Evolutionary conservation across 768 basidiomycete genomes (phyloP).

Genomic region (Paxillus involutus): DNA sequence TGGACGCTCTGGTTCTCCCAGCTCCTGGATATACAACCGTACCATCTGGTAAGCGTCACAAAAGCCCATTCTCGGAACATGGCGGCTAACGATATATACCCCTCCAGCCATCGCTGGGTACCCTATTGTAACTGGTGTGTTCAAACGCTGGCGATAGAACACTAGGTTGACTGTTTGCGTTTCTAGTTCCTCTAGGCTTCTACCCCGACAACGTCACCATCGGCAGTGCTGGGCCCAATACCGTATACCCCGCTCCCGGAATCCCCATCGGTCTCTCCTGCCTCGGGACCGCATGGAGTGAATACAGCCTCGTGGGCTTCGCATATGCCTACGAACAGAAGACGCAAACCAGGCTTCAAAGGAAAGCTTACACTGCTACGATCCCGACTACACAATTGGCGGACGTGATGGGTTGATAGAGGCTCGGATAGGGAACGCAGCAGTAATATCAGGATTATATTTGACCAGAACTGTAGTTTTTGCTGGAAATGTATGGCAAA

Average conservation of each 20-base stretch:
- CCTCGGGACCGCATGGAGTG: conserved; percentile 44
- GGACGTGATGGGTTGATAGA: conserved; percentile 27
- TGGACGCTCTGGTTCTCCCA: conserved; percentile 54
- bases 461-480: no score
- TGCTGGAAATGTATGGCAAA: no score
- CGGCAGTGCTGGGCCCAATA: conserved; percentile 34
- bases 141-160: neutral
- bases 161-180: neutral
- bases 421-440: no score
- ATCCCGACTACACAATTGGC: conserved; percentile 54
- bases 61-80: neutral
- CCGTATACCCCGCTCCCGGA: conserved; percentile 37
- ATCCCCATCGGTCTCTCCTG: conserved; percentile 43
- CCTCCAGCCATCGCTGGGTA: conserved; percentile 35
- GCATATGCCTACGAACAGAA: conserved; percentile 53
- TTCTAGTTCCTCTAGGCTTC: conserved; percentile 39
- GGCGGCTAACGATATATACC: neutral
- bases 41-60: conserved; percentile 15
- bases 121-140: conserved; percentile 32
- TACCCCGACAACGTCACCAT: conserved; percentile 32
- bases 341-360: conserved; percentile 50
- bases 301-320: conserved; percentile 38
- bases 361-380: conserved; percentile 50
- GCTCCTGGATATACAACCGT: conserved; percentile 20
- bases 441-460: no score